Percentiles rank a stretch among this genome's conserved stretches.
These are phyloP conservation scores for Macrophomina pseudophaseolina DNA, from an alignment of 2,329 filamentous ascomycete genomes.

Conservation along the genomic window DNA sequence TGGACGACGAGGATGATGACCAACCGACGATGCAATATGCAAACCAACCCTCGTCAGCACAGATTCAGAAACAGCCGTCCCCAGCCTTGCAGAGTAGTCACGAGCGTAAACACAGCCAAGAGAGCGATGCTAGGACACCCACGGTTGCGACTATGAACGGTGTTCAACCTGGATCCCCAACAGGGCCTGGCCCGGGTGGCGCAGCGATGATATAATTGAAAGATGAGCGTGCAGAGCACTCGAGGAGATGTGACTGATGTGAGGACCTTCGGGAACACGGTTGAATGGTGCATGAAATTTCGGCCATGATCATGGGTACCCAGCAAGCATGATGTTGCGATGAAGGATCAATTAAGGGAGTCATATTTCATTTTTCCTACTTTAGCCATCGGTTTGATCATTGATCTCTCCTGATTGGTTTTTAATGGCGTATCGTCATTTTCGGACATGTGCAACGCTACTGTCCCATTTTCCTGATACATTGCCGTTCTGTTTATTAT, in stretches of 20 bases:
- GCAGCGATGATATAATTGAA: conserved; percentile 25
- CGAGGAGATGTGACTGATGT: background rate
- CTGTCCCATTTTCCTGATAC: background rate
- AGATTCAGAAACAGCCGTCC: conserved; percentile 5
- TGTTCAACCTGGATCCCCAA: conserved; percentile 12
- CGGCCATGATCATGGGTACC: conserved; percentile 8
- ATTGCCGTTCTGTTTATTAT: background rate
- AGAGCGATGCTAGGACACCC: conserved; percentile 12
- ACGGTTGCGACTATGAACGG: conserved; percentile 21
- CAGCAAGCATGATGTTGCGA: conserved; percentile 5
- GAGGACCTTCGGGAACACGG: background rate
- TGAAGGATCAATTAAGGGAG: conserved; percentile 17
- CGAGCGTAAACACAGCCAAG: conserved; percentile 8
- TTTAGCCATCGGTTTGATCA: background rate
- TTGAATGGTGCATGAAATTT: background rate
- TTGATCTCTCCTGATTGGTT: background rate
- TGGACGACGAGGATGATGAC: conserved; percentile 35
- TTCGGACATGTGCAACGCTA: background rate
- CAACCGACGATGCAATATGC: conserved; percentile 2
- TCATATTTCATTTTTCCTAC: background rate
- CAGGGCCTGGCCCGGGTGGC: conserved; percentile 23
- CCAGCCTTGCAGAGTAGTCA: background rate
- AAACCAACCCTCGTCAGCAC: background rate
- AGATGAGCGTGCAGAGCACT: background rate
- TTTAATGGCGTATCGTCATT: background rate